Percentiles rank a stretch among this genome's conserved stretches.
phyloP scores from a whole-genome alignment of 352 stramenopile species.

The Globisporangium spiculum region DNA sequence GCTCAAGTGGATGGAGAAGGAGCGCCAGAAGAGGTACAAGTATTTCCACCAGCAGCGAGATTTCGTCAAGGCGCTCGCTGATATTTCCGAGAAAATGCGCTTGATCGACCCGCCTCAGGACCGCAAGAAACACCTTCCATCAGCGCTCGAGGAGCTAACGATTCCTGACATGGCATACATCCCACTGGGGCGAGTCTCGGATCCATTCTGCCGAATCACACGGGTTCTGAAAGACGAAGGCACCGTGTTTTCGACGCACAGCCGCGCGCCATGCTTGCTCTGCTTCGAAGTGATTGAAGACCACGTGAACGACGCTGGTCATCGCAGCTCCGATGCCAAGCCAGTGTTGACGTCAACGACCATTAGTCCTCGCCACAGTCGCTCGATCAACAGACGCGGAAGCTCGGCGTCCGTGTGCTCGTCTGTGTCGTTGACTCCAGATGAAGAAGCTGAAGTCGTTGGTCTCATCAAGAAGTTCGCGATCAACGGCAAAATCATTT shows the following conservation, averaged over 20 bases:
- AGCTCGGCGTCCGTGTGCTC: conserved; percentile 23
- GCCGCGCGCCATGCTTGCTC: conserved; percentile 62
- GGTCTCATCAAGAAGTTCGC: conserved; percentile 52
- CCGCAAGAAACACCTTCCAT: conserved; percentile 61
- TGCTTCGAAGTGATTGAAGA: conserved; percentile 82
- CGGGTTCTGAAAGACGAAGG: conserved; percentile 69
- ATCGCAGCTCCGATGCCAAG: conserved; percentile 25
- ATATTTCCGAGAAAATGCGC: conserved; percentile 76
- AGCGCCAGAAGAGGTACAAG: conserved; percentile 75
- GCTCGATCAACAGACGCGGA: conserved; percentile 1
- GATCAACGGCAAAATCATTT: conserved; percentile 63
- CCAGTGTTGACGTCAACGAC: conserved; percentile 4
- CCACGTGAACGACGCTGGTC: conserved; percentile 54
- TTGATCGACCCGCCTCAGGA: conserved; percentile 55
- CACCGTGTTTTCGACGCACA: conserved; percentile 82
- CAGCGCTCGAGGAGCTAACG: conserved; percentile 33
- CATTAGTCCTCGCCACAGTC: background rate
- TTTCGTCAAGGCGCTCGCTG: conserved; percentile 63
- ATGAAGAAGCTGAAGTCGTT: conserved; percentile 47
- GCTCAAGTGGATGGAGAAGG: conserved; percentile 75
- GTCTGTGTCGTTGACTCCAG: conserved; percentile 24
- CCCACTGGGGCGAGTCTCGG: conserved; percentile 63
- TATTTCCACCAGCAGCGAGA: conserved; percentile 80
- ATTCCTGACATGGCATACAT: conserved; percentile 79
- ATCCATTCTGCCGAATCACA: conserved; percentile 65